Evolutionary conservation across 495 filamentous ascomycete species (phyloP).

Genomic region (Stereocaulon alpinum): DNA sequence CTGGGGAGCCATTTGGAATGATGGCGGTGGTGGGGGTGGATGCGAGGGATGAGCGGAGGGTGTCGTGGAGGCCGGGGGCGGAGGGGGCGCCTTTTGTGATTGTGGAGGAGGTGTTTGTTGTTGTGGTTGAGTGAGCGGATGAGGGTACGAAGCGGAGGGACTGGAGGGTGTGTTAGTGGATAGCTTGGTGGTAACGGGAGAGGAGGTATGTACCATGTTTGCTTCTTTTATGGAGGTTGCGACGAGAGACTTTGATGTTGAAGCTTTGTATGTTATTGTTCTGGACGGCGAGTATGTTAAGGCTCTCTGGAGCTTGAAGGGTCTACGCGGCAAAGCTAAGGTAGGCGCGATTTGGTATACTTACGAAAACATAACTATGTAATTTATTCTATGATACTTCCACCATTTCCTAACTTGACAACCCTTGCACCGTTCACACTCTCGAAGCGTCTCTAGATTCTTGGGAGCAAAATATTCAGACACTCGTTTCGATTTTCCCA

Average conservation of each 20-base stretch:
- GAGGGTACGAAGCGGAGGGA: slow-evolving; percentile 81
- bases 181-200: slow-evolving; percentile 51
- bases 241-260: background rate
- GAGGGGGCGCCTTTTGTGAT: slow-evolving; percentile 60
- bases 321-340: slow-evolving; percentile 2
- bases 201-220: slow-evolving; percentile 56
- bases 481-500: no score
- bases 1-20: slow-evolving; percentile 35
- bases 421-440: no score
- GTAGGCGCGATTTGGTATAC: background rate
- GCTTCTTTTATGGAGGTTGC: slow-evolving; percentile 21
- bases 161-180: slow-evolving; percentile 37
- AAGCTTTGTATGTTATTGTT: background rate
- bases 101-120: slow-evolving; percentile 30
- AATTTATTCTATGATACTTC: background rate
- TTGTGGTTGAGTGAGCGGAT: slow-evolving; percentile 43
- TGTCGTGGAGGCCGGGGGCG: slow-evolving; percentile 84
- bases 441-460: no score
- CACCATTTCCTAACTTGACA: no score
- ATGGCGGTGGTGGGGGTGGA: no score
- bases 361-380: background rate
- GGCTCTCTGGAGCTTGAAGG: background rate
- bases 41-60: slow-evolving; percentile 65
- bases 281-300: background rate
- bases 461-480: no score